phyloP scores from a whole-genome alignment of 2,329 filamentous ascomycete genomes.

The Hortaea werneckii region DNA sequence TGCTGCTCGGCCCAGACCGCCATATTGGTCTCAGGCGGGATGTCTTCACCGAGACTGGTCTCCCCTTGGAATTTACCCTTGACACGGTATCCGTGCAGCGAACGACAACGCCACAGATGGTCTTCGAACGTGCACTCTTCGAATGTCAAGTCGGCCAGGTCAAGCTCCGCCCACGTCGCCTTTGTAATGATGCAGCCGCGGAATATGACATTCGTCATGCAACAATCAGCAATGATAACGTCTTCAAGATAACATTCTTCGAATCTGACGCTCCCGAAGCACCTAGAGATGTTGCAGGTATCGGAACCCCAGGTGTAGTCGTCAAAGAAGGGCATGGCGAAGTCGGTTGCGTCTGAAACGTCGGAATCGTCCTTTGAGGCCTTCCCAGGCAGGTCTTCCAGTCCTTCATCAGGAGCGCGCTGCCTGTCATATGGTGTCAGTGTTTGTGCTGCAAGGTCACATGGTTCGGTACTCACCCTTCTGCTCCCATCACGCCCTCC shows the following conservation, averaged over 20 bases:
- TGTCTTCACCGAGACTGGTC: neutral
- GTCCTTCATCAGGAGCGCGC: neutral
- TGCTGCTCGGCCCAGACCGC: neutral
- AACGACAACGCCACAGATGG: neutral
- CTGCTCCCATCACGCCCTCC: too few species aligned
- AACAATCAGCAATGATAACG: neutral
- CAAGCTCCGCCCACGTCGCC: neutral
- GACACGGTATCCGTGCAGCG: neutral
- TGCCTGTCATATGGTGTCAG: neutral
- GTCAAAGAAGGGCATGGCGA: neutral
- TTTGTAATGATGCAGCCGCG: neutral
- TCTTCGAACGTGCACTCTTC: neutral
- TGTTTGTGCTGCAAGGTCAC: neutral
- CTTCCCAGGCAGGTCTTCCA: neutral
- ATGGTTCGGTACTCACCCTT: neutral
- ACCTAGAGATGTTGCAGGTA: neutral
- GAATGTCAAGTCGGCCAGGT: slow-evolving; percentile 1
- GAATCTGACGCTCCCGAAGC: slow-evolving; percentile 2
- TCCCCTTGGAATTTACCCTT: neutral
- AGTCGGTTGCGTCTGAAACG: neutral
- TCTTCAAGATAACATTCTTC: neutral
- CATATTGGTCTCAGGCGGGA: neutral
- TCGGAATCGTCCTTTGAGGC: neutral
- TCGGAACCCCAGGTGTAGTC: neutral
- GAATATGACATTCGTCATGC: neutral